Evolutionary conservation across 371 early-diverging fungal genomes (phyloP).

Genomic region (Mucor sp.): DNA sequence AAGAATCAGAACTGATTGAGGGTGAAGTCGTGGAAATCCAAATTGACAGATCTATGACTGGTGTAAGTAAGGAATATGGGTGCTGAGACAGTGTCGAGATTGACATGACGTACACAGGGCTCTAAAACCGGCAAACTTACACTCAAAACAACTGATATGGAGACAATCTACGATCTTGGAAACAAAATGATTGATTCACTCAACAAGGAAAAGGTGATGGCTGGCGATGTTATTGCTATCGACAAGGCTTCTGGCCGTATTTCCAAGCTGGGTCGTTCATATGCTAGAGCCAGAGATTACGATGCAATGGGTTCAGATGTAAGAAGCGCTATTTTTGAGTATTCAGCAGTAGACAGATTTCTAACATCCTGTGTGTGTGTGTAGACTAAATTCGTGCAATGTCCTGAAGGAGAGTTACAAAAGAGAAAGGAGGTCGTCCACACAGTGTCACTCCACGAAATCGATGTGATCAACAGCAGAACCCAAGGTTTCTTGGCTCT

Average conservation of each 20-base stretch:
- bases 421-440: slow-evolving; percentile 95
- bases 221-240: slow-evolving; percentile 98
- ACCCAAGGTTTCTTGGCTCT: slow-evolving; percentile 97
- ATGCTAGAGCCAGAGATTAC: slow-evolving; percentile 93
- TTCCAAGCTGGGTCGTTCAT: slow-evolving; percentile 95
- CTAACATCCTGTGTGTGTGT: neutral
- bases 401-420: slow-evolving; percentile 99
- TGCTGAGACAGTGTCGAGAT: neutral
- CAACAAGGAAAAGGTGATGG: slow-evolving; percentile 96
- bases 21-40: slow-evolving; percentile 99
- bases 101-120: slow-evolving; percentile 52
- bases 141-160: slow-evolving; percentile 99
- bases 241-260: slow-evolving; percentile 99
- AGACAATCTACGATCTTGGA: slow-evolving; percentile 98
- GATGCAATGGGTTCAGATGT: slow-evolving; percentile 96
- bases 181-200: slow-evolving; percentile 97
- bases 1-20: slow-evolving; percentile 97
- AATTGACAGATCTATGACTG: slow-evolving; percentile 91
- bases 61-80: slow-evolving; percentile 58
- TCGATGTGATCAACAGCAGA: slow-evolving; percentile 99
- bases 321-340: slow-evolving; percentile 11
- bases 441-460: slow-evolving; percentile 98
- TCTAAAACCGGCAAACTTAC: slow-evolving; percentile 96
- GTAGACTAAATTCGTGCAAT: slow-evolving; percentile 94
- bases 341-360: neutral